phyloP scores from a whole-genome alignment of 495 filamentous ascomycete species.

The Penicillium lividum region DNA sequence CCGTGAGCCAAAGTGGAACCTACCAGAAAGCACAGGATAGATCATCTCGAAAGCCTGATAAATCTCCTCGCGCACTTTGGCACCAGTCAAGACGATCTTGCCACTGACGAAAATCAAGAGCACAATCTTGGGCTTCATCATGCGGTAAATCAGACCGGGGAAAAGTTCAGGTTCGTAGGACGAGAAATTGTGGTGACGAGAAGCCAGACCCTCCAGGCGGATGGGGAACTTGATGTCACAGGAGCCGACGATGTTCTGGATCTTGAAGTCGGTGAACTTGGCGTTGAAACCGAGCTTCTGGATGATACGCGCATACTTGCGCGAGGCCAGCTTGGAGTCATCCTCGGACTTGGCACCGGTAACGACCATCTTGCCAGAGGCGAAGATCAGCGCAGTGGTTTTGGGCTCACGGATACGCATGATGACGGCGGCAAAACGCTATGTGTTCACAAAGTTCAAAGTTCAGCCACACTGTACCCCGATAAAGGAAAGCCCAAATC shows the following conservation, averaged over 20 bases:
- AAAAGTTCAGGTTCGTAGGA: constrained; percentile 98
- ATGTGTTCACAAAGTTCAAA: constrained; percentile 35
- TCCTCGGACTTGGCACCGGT: constrained; percentile 99
- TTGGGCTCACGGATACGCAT: constrained; percentile 99
- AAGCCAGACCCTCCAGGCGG: constrained; percentile 91
- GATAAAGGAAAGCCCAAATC: constrained; percentile 30
- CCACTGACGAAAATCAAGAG: constrained; percentile 98
- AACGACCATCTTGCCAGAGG: constrained; percentile 99
- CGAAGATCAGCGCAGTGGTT: constrained; percentile 97
- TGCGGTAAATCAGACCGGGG: constrained; percentile 98
- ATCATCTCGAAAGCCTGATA: constrained; percentile 99
- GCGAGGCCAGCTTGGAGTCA: constrained; percentile 92
- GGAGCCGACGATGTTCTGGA: constrained; percentile 98
- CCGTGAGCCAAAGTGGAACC: constrained; percentile 13
- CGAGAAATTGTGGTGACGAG: constrained; percentile 98
- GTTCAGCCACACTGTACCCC: constrained; percentile 50
- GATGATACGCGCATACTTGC: constrained; percentile 99
- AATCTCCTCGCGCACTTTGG: constrained; percentile 98
- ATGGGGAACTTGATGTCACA: constrained; percentile 99
- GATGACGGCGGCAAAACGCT: constrained; percentile 99
- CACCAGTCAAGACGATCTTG: constrained; percentile 97
- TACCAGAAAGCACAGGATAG: constrained; percentile 95
- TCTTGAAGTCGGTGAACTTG: constrained; percentile 99
- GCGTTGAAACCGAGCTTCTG: constrained; percentile 99
- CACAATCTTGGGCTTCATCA: constrained; percentile 99